phyloP scores from a whole-genome alignment of 75 land plant species.

The Ceratopteris richardii region DNA sequence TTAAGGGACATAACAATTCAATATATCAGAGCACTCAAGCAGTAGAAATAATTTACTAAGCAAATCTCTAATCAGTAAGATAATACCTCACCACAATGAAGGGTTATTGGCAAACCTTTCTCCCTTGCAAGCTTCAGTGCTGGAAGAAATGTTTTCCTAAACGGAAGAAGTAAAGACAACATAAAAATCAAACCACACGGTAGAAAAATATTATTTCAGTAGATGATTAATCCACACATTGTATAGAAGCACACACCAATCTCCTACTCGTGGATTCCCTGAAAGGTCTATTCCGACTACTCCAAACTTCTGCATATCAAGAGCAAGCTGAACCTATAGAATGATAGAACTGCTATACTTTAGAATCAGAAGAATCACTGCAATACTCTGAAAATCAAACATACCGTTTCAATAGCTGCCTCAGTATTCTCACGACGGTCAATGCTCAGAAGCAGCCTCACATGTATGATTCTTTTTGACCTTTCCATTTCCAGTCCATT shows the following conservation, averaged over 20 bases:
- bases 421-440: constrained; percentile 82
- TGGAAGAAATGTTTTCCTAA: constrained; percentile 82
- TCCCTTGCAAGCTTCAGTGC: constrained; percentile 69
- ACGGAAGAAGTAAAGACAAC: too few relatives aligned
- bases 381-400: constrained; percentile 3
- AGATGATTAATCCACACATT: too few relatives aligned
- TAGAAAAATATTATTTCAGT: too few relatives aligned
- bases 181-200: too few relatives aligned
- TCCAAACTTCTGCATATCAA: constrained; percentile 61
- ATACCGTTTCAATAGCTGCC: constrained; percentile 86
- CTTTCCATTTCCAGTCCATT: constrained; percentile 1
- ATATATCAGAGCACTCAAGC: too few relatives aligned
- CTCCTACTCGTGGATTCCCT: constrained; percentile 80
- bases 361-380: background rate
- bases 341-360: background rate
- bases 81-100: constrained; percentile 95
- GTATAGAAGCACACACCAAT: too few relatives aligned
- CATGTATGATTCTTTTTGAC: constrained; percentile 41
- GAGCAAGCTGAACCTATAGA: constrained; percentile 69
- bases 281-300: constrained; percentile 94
- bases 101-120: constrained; percentile 58
- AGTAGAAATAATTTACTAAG: too few relatives aligned
- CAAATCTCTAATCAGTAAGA: too few relatives aligned
- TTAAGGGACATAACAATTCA: background rate
- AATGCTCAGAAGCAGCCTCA: constrained; percentile 83